Percentiles rank a stretch among this genome's conserved stretches.
Conservation (phyloP, 2,329 filamentous ascomycete species). For the Paraphoma sp. region DNA sequence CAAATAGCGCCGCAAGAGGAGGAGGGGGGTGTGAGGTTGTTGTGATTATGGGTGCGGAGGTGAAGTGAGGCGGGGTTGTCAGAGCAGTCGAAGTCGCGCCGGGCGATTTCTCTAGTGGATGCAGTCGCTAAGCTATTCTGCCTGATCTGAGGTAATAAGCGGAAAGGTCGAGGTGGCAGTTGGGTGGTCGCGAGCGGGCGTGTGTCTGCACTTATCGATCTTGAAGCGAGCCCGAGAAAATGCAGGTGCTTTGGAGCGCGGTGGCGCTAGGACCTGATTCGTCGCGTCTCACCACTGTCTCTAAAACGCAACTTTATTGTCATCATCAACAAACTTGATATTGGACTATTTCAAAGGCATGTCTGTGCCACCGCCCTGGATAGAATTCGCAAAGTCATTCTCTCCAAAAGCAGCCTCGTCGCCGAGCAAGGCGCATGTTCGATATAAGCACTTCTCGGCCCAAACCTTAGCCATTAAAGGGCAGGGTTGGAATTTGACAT, state of each 20-base stretch:
- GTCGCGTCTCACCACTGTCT: constrained; percentile 16
- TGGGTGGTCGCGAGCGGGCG: constrained; percentile 21
- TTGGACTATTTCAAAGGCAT: constrained; percentile 11
- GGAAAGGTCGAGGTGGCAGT: constrained; percentile 19
- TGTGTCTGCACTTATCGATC: constrained; percentile 22
- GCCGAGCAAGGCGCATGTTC: constrained; percentile 39
- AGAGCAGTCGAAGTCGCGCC: constrained; percentile 41
- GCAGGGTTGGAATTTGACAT: constrained; percentile 99
- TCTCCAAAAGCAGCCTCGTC: constrained; percentile 38
- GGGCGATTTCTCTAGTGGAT: constrained; percentile 32
- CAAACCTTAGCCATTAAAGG: constrained; percentile 81
- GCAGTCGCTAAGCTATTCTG: constrained; percentile 30
- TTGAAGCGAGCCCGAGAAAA: constrained; percentile 27
- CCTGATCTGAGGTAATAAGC: constrained; percentile 10
- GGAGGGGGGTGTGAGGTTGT: constrained; percentile 13
- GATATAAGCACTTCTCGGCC: constrained; percentile 94
- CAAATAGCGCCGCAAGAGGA: constrained; percentile 8
- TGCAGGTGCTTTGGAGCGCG: constrained; percentile 28
- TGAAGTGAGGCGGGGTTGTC: constrained; percentile 8
- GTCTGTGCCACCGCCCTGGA: constrained; percentile 35
- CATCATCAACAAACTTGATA: not conserved
- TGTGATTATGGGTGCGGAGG: constrained; percentile 23
- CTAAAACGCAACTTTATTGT: not conserved
- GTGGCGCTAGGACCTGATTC: constrained; percentile 13
- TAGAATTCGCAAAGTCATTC: constrained; percentile 21